Base-by-base conservation (phyloP, 2,329 filamentous ascomycete species). In the Chaetomium globosum region DNA sequence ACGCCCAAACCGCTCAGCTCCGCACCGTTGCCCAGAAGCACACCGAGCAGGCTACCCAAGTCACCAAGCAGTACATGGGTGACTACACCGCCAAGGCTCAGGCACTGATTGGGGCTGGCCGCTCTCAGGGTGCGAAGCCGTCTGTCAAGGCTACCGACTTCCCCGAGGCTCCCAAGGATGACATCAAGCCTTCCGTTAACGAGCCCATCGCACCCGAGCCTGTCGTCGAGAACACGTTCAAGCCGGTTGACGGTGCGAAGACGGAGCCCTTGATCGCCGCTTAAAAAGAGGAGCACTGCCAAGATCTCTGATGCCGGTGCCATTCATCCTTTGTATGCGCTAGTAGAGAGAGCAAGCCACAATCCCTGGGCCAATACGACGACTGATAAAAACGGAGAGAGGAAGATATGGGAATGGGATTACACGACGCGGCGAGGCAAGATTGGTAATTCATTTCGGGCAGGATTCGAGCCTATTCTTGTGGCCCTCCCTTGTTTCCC, bases 31-130 rank as follows among this genome's bases (percentile, higher is more conserved):
- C 87, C 49, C 83, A 82, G 76, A 85, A 89, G 79, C 87, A 89
- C 74, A 87, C 87, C 56, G 80, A 83, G 59, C 83, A 87, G 71
- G 85, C 87, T 69, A 84, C 87, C 58, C 81, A 85, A 72, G 78
- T 87, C 49, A 86, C 87, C 73, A 89, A 89, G 82, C 83, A 88
- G 75, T 88, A 89, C 73, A 82, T 88, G 72, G 86, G 85, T 49
- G 87, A 90, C 74, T 88, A 89, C 77, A 86, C 86, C 31, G 80
- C 82, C 75, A 89, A 89, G 82, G 87, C 88, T 63, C 87, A 89
- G 78, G 80, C 85, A 71, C 80, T 89, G 74, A 81, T 89, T 70
- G 81, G 83, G 65, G 82, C 82, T 36, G 63, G 63, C 30, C 61
- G 63, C 60, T 59, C 67, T 55, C 77, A 72, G 39, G 62, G 67